Conservation (phyloP, 2,329 filamentous ascomycete species). For the Ceratocystis colombiana region DNA sequence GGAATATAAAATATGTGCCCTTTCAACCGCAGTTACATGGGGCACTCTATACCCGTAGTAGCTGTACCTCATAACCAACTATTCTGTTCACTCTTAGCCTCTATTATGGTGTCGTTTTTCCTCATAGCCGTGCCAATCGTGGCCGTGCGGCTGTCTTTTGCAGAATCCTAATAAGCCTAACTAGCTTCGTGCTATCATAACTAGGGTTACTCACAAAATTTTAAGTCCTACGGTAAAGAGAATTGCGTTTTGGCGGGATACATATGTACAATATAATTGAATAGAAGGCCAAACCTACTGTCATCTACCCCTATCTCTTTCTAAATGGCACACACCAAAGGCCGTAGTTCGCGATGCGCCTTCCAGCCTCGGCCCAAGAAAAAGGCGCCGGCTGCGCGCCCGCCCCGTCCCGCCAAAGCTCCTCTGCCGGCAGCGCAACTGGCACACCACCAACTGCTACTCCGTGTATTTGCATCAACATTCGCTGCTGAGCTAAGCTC, state of each 20-base stretch:
- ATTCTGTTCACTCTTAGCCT: neutral
- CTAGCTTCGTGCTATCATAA: neutral
- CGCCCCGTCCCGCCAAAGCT: constrained; percentile 14
- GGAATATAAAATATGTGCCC: neutral
- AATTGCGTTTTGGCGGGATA: no score
- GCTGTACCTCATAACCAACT: neutral
- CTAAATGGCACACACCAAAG: constrained; percentile 23
- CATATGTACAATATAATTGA: no score
- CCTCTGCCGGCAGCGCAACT: constrained; percentile 12
- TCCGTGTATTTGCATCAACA: constrained; percentile 61
- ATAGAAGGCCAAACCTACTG: neutral
- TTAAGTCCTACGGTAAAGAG: neutral
- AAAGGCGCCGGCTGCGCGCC: constrained; percentile 2
- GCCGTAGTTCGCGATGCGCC: constrained; percentile 25
- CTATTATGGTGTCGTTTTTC: no score
- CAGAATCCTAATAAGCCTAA: neutral
- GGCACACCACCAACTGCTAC: constrained; percentile 34
- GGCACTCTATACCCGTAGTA: neutral
- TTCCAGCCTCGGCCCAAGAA: constrained; percentile 25
- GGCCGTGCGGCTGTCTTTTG: neutral
- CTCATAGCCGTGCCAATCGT: neutral
- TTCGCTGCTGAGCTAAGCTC: constrained; percentile 46
- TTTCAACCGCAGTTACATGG: neutral
- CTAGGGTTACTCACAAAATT: constrained; percentile 9
- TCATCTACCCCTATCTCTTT: neutral